Base-by-base conservation (phyloP, 345 rosid genomes). In the Euphorbia peplus region DNA sequence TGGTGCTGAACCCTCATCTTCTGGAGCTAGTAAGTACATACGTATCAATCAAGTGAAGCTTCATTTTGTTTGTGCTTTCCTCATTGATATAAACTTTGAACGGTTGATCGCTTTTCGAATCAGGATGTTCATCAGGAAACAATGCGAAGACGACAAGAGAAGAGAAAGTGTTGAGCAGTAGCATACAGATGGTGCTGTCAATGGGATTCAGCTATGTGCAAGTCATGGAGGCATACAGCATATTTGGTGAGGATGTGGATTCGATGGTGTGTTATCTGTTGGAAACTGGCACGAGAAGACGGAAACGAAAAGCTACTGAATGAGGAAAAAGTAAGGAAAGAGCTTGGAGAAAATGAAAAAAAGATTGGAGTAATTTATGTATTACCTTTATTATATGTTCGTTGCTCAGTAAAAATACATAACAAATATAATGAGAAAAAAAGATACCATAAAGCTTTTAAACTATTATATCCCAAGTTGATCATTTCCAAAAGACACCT, bases 151-250 rank as follows among this genome's bases (percentile, higher is more conserved):
- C 35, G 32, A 66, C 68, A 9, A 78, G 69, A 51, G 92, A 76
- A 29, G 87, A 80, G 39, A 75, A 37, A 0, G 87, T 70, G 5
- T 82, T 90, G 4, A 92, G 95, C 85, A 84, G 89, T 24, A 77
- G 97, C 54, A 75, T 90, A 63, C 90, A 83, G 80, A 77, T 88
- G 72, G 81, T 95, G 55, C 70, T 95, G 77, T 88, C 98, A 2
- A 92, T 95, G 99, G 99, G 97, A 68, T 95, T 95, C 82, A 87
- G 88, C 80, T 92, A 95, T 70, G 70, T 83, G 68, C 98, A 95
- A 81, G 96, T 74, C 37, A 79, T 85, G 1, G 95, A 92, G 81
- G 99, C 99, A 3, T 87, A 89, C 79, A 89, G 93, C 83, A 89
- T 95, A 71, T 95, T 92, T 8, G 99, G 98, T 30, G 99, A 95